Evolutionary conservation across 257 asterid species (phyloP), one percentile per base, ranked within the genome.

Genomic region (Fraxinus pennsylvanica): DNA sequence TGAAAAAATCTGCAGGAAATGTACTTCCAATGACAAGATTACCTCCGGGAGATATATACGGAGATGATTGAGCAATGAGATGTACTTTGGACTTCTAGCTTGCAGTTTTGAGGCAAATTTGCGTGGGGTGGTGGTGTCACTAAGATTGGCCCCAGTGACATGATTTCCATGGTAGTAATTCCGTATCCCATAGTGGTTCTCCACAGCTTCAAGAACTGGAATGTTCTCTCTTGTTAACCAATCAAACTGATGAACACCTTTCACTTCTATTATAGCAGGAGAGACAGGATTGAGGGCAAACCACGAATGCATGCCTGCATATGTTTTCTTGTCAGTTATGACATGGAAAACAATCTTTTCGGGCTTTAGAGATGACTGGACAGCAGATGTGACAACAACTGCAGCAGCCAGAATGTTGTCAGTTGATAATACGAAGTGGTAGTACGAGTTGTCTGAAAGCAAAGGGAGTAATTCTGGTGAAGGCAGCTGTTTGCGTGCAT

Each of bases 291-390:
- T 82, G 82, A 87, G 59, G 22, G 89, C 89, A 73, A 87, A 87
- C 91, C 91, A 87, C 19, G 91, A 87, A 75, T 87, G 91, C 91
- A 87, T 87, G 79, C 89, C 91, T 41, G 91, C 88, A 76, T 85
- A 87, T 72, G 91, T 87, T 87, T 87, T 87, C 85, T 87, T 87
- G 84, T 87, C 91, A 6, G 89, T 87, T 43, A 87, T 83, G 86
- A 87, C 88, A 73, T 87, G 91, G 86, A 87, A 87, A 82, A 87
- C 89, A 78, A 85, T 79, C 81, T 80, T 87, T 66, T 76, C 89
- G 57, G 91, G 89, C 43, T 78, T 74, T 61, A 80, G 75, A 35
- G 88, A 81, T 80, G 91, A 83, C 81, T 85, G 88, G 72, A 87
- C 78, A 32, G 89, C 69, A 78, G 89, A 85, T 47, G 76, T 82